Evolutionary conservation across 2,329 filamentous ascomycete species (phyloP).

Genomic region (Xylaria sp.): DNA sequence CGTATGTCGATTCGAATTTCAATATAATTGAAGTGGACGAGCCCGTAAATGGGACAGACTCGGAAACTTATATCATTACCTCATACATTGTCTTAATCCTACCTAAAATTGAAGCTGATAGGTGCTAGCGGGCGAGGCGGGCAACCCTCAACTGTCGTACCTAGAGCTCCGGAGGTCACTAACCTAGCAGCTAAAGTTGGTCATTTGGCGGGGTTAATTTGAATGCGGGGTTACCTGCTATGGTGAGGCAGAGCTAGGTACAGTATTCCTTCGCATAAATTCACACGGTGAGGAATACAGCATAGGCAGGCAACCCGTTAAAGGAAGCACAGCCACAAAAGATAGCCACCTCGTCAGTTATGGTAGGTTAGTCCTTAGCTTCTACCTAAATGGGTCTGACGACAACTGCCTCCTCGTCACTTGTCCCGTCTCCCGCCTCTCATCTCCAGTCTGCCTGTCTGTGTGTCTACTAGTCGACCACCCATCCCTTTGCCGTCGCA

Average conservation of each 20-base stretch:
- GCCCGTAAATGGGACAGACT: neutral
- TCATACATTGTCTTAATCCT: neutral
- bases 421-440: neutral
- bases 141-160: neutral
- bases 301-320: neutral
- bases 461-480: neutral
- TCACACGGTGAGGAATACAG: too few species aligned
- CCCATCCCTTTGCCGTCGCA: constrained; percentile 11
- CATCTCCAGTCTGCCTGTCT: constrained; percentile 19
- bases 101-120: neutral
- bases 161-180: neutral
- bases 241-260: neutral
- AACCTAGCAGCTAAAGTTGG: too few species aligned
- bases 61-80: neutral
- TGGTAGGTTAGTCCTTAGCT: neutral
- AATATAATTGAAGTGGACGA: neutral
- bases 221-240: too few species aligned
- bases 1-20: neutral
- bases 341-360: constrained; percentile 27
- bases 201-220: too few species aligned
- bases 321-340: constrained; percentile 21
- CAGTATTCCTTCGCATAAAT: too few species aligned
- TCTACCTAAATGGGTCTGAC: constrained; percentile 14
- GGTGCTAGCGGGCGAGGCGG: neutral
- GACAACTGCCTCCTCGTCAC: constrained; percentile 26